These are phyloP conservation scores for Fusarium musae DNA, from an alignment of 2,329 filamentous ascomycete species.

Conservation along the genomic window DNA sequence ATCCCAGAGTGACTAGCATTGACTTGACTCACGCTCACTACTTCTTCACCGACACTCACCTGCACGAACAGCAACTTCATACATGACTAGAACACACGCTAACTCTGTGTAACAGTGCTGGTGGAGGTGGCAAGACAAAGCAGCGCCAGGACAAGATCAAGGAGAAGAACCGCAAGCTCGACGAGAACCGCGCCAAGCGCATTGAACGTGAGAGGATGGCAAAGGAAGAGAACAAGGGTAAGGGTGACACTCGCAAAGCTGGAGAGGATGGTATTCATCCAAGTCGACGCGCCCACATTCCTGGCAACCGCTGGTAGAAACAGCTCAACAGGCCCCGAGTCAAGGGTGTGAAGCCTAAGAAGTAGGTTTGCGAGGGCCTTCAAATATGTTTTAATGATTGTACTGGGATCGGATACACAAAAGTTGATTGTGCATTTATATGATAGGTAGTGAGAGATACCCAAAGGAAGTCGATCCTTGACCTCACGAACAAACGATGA, in stretches of 20 bases:
- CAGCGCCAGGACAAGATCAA: conserved; percentile 80
- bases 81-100: conserved; percentile 6
- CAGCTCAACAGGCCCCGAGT: neutral
- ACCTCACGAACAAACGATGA: conserved; percentile 24
- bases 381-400: conserved; percentile 18
- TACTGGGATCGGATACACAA: conserved; percentile 31
- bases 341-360: neutral
- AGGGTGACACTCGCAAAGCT: conserved; percentile 36
- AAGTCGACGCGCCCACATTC: conserved; percentile 56
- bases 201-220: conserved; percentile 59
- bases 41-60: conserved; percentile 9
- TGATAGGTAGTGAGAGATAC: conserved; percentile 43
- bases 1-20: neutral
- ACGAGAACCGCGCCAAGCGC: conserved; percentile 68
- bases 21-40: conserved; percentile 8
- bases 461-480: conserved; percentile 44
- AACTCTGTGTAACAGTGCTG: conserved; percentile 67
- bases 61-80: conserved; percentile 8
- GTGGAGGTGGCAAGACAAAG: conserved; percentile 83
- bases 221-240: conserved; percentile 46
- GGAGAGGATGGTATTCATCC: conserved; percentile 60
- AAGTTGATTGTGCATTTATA: conserved; percentile 31
- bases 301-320: conserved; percentile 30
- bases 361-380: neutral
- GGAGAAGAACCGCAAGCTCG: conserved; percentile 86